Evolutionary conservation across 129 eudicot species (phyloP), one percentile per base, ranked within the genome.

Genomic region (Helichrysum umbraculigerum): DNA sequence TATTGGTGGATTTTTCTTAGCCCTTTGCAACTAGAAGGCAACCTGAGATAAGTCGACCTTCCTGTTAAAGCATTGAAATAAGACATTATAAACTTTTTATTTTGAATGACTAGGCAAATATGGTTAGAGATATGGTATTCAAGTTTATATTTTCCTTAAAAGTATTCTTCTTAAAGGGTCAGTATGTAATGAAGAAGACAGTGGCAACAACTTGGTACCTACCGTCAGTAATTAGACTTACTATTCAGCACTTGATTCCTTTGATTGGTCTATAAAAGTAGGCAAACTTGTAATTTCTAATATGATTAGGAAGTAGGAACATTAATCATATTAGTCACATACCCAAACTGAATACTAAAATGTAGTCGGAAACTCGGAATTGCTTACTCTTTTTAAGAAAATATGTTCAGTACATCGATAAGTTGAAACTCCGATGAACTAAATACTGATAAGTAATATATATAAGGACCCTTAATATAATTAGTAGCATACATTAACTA

Each of bases 21-120:
- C 66, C 76, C 21, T 58, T 59, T 4, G 35, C 20, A 35, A 73
- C 68, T 22, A 73, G 14, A 2, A 59, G 77, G 57, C 37, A 21
- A 67, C 57, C 14, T 8, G 42, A 39, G 57, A 22, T 73, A 30
- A 37, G 37, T 73, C 0, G 47, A 10, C 47, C 39, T 73, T 7
- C 20, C 25, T 30, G 11, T 72, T 6, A 10, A 72, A 20, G 54
- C 66, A 15, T 35, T 73, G 39, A 58, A 73, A 19, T 59, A 39
- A 56, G 59, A 58, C 9, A 4, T 35, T 21, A 14, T 35, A 42
- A 21, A 35, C 54, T 7, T 21, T 22, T 73, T 1, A n/a, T 34
- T 59, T 29, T 35, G 44, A 25, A 73, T 73, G 66, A 39, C 51
- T 19, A 15, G 42, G 68, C 51, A 5, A 29, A 52, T 16, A 12